These are phyloP conservation scores for Citrus cavaleriei DNA, from an alignment of 345 rosid genomes.

Conservation along the genomic window DNA sequence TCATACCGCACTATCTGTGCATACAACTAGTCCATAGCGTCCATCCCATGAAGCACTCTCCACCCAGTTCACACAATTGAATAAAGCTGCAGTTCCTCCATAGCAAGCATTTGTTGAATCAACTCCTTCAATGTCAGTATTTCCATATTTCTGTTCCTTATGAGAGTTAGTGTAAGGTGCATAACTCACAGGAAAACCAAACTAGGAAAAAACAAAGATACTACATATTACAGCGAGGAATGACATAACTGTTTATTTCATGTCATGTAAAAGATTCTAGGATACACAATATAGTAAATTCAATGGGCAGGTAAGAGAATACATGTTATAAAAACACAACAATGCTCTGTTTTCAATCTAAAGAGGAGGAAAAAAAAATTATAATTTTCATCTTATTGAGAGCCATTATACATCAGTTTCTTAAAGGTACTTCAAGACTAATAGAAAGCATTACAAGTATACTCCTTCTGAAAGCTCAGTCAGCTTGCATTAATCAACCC, in stretches of 20 bases:
- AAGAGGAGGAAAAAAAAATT: neutral
- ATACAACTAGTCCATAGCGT: conserved; percentile 86
- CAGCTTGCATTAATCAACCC: neutral
- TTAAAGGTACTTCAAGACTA: neutral
- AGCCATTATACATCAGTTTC: neutral
- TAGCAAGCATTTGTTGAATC: conserved; percentile 97
- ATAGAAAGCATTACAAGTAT: neutral
- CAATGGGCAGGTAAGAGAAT: neutral
- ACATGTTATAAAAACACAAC: neutral
- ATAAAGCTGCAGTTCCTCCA: conserved; percentile 53
- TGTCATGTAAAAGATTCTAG: neutral
- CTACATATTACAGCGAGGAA: neutral
- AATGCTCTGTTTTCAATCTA: neutral
- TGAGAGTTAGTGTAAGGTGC: neutral
- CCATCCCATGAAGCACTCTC: conserved; percentile 97
- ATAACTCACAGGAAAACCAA: neutral
- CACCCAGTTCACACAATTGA: conserved; percentile 97
- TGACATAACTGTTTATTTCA: neutral
- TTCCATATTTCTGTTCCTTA: conserved; percentile 63
- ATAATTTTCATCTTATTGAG: neutral
- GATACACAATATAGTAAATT: neutral
- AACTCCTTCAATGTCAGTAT: conserved; percentile 94
- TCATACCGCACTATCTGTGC: conserved; percentile 97
- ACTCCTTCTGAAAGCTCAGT: neutral
- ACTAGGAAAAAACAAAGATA: neutral